A percentile compares a stretch with the other conserved stretches of the same genome.
Conservation (phyloP, 2,329 filamentous ascomycete genomes). For the Alternaria brassicicola region DNA sequence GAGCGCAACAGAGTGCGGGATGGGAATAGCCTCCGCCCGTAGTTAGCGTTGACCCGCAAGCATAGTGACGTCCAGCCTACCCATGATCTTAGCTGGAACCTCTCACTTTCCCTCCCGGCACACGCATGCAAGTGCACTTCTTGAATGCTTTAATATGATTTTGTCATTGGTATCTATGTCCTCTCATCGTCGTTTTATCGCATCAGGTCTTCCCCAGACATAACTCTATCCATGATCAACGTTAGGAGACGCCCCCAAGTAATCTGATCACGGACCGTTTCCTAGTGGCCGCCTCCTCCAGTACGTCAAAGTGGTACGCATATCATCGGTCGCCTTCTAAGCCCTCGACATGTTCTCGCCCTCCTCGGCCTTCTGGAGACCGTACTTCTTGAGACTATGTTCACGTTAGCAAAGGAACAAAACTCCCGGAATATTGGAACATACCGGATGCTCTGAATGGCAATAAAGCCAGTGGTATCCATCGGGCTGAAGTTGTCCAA, state of each 20-base stretch:
- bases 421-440: neutral
- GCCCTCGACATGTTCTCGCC: conserved; percentile 38
- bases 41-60: neutral
- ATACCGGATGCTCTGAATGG: conserved; percentile 66
- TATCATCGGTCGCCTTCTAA: conserved; percentile 11
- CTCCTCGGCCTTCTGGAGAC: conserved; percentile 47
- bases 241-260: neutral
- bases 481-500: conserved; percentile 70
- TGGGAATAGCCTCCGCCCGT: neutral
- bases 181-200: neutral
- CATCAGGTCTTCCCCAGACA: neutral
- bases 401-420: neutral
- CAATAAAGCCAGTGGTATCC: conserved; percentile 72
- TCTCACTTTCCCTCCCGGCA: neutral
- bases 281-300: neutral
- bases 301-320: neutral
- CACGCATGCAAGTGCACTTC: neutral
- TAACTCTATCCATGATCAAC: neutral
- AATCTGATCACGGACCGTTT: neutral
- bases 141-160: neutral
- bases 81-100: neutral
- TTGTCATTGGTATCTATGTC: conserved; percentile 1
- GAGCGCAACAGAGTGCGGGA: neutral
- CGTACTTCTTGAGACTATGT: conserved; percentile 50
- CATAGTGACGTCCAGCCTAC: neutral